Evolutionary conservation across 768 basidiomycete genomes (phyloP), one percentile per base, ranked within the genome.

Genomic region (Tulasnella sp.): DNA sequence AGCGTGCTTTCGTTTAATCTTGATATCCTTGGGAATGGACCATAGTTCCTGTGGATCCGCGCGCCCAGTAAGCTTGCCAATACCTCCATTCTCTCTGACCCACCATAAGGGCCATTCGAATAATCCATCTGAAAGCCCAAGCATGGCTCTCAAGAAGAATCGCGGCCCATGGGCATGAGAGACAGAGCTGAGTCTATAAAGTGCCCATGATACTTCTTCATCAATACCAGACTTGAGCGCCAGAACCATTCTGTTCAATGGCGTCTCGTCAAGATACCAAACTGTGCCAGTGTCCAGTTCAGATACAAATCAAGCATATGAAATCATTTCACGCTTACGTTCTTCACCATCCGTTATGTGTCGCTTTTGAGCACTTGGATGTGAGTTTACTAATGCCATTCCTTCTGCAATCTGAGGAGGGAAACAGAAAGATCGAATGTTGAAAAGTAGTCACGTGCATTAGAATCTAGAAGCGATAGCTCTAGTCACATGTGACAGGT

Each of bases 51-150:
- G n/a, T n/a, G n/a, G n/a, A n/a, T n/a, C n/a, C n/a, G n/a, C n/a
- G n/a, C n/a, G n/a, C 15, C 45, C 16, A 22, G 25, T n/a, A 20
- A 54, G n/a, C 24, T 55, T 37, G 35, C 37, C 37, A 9, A 41
- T 67, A 63, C 56, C 70, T 58, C 74, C 68, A n/a, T 81, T 79
- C 56, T 79, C 75, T 2, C 63, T 69, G 44, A 78, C 70, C 63
- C 84, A 92, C 80, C 79, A 83, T 61, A 85, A 79, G 2, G 91
- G 89, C 83, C 83, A 89, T 61, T 83, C 83, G 54, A 89, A 83
- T 19, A 96, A 70, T 4, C 81, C 82, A 58, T 89, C 83, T 22
- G 85, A 76, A 35, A 92, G 70, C 7, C 88, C 88, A 0, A 86
- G 82, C 45, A 86, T 78, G 29, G 70, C 69, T 33, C 70, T 72